Base-by-base conservation (phyloP, 805 yeast species). In the Monosporozyma aerobia region DNA sequence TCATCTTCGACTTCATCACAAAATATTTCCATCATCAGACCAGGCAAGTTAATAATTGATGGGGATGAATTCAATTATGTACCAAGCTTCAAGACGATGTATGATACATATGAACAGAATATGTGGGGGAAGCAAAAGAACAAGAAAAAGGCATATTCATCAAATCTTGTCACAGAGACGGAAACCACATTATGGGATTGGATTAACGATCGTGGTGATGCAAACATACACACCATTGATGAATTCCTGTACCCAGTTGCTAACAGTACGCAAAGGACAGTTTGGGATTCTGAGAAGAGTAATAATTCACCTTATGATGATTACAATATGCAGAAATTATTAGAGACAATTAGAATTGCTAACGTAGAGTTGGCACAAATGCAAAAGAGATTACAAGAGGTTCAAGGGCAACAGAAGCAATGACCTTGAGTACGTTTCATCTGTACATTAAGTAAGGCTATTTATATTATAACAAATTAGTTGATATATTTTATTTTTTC, bases 181-280 rank as follows among this genome's bases (percentile, higher is more conserved):
- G 90, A 87, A 65, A 72, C 76, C 16, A 75, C 76, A 25, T 62
- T 87, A 45, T 87, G 94, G 94, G 76, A 79, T 47, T 87, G 95
- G 95, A 73, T 87, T 44, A 75, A 74, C 44, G 72, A 70, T 54
- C 73, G 79, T 39, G 68, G 70, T 10, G 59, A 61, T 39, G 49
- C 39, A n/a, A 29, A 40, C 13, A 7, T 50, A 3, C 51, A 50
- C 37, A 29, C 53, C n/a, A 47, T 46, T 13, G 37, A 51, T 23
- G 50, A 51, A 32, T 51, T 46, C 19, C 11, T 51, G 39, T 13
- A 51, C 14, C 51, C 50, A n/a, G 37, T 27, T n/a, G 22, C 32
- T 3, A 22, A 47, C 19, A 27, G 13, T 19, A 29, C 22, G 14
- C 11, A 25, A 29, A 39, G 14, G 10, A 5, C 11, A 14, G 33